Conservation (phyloP, 1,284 basidiomycete species). For the Tylopilus sp. region DNA sequence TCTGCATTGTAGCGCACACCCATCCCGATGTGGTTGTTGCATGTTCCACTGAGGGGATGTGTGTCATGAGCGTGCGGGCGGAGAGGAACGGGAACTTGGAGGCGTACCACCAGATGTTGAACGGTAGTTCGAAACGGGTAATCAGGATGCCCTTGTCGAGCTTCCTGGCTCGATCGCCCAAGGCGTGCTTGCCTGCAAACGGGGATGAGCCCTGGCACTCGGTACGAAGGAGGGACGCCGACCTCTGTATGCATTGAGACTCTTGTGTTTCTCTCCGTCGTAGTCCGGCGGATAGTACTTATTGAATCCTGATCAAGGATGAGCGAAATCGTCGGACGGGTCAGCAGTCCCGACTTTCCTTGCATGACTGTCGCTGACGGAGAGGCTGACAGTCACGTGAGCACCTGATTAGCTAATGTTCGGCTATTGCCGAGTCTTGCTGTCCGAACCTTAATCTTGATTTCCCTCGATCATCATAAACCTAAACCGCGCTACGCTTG, state of each 20-base stretch:
- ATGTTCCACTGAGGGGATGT: constrained; percentile 60
- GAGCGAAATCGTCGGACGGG: constrained; percentile 10
- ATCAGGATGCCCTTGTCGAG: constrained; percentile 92
- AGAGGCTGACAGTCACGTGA: constrained; percentile 13
- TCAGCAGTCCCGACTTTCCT: constrained; percentile 29
- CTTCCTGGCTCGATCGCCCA: constrained; percentile 89
- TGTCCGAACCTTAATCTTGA: constrained; percentile 30
- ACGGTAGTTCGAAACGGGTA: constrained; percentile 91
- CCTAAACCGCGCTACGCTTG: too few relatives aligned
- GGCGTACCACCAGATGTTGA: constrained; percentile 95
- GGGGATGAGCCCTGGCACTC: constrained; percentile 18
- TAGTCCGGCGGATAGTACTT: constrained; percentile 96
- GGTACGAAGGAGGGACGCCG: constrained; percentile 5
- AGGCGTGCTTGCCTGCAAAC: constrained; percentile 82
- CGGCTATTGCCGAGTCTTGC: constrained; percentile 22
- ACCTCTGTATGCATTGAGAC: constrained; percentile 81
- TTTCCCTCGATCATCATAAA: constrained; percentile 13
- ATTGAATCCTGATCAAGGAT: constrained; percentile 60
- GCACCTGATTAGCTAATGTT: background rate
- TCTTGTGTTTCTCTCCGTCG: constrained; percentile 75
- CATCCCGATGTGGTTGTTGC: constrained; percentile 93
- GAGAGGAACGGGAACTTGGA: accelerated
- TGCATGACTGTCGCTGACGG: constrained; percentile 30
- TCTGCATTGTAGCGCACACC: constrained; percentile 98
- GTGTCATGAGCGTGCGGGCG: background rate